phyloP scores from a whole-genome alignment of 495 filamentous ascomycete species.

The Entonaema liquescens region DNA sequence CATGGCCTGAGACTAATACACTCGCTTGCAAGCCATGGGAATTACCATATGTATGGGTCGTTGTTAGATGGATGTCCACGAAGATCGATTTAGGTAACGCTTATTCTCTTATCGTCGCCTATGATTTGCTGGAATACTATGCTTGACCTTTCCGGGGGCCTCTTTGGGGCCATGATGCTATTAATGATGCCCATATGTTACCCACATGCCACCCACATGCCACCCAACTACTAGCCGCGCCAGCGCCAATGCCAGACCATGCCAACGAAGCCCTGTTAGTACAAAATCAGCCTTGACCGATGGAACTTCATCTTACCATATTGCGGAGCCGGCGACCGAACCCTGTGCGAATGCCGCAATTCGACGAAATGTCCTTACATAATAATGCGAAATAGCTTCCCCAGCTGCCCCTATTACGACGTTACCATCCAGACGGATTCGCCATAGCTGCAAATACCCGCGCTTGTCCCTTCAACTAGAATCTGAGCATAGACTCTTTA shows the following conservation, averaged over 20 bases:
- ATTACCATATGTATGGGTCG: neutral
- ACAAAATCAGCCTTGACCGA: slow-evolving; percentile 25
- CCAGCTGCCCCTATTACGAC: slow-evolving; percentile 3
- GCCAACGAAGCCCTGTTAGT: neutral
- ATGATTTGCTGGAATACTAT: slow-evolving; percentile 32
- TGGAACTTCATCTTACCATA: slow-evolving; percentile 38
- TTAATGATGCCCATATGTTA: slow-evolving; percentile 25
- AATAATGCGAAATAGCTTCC: neutral
- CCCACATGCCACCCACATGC: slow-evolving; percentile 13
- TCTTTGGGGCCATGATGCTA: slow-evolving; percentile 9
- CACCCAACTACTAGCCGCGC: neutral
- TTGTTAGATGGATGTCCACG: neutral
- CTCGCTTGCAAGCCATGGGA: slow-evolving; percentile 16
- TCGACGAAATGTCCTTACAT: slow-evolving; percentile 10
- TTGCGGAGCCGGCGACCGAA: slow-evolving; percentile 19
- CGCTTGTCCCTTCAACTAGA: neutral
- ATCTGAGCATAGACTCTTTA: slow-evolving; percentile 17
- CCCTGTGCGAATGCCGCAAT: neutral
- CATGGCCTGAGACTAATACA: neutral
- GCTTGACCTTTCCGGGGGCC: neutral
- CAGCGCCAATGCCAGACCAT: neutral
- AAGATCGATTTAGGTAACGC: slow-evolving; percentile 23
- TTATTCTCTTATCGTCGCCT: neutral
- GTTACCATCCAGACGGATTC: slow-evolving; percentile 8
- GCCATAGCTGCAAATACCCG: neutral